A percentile compares a stretch with the other conserved stretches of the same genome.
phyloP scores from a whole-genome alignment of 1,284 basidiomycete genomes.

The Cryptococcus amylolentus region DNA sequence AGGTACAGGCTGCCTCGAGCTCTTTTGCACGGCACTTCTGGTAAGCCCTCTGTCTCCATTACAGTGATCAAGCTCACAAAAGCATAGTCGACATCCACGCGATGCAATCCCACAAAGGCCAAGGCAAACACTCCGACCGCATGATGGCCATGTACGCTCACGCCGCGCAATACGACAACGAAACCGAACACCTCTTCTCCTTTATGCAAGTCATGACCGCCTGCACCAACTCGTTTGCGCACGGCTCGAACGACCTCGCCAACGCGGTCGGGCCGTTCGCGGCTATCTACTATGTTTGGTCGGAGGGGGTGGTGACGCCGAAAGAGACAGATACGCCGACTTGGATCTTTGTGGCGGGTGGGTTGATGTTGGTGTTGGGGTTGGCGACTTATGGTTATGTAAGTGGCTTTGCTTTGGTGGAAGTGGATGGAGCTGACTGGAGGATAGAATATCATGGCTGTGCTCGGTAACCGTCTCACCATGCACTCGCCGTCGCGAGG shows the following conservation, averaged over 20 bases:
- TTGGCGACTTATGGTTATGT: conserved; percentile 43
- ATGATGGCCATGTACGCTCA: conserved; percentile 48
- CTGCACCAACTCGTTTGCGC: conserved; percentile 55
- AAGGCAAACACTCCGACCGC: conserved; percentile 33
- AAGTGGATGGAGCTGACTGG: conserved; percentile 11
- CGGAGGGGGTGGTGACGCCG: conserved; percentile 31
- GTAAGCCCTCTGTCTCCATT: background rate
- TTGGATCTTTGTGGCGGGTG: conserved; percentile 53
- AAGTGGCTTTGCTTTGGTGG: background rate
- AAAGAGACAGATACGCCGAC: conserved; percentile 46
- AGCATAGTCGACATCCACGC: conserved; percentile 47
- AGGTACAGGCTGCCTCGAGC: conserved; percentile 40
- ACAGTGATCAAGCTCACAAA: background rate
- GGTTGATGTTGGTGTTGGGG: conserved; percentile 50
- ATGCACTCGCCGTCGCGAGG: conserved; percentile 53
- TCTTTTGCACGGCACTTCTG: conserved; percentile 34
- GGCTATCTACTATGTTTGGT: conserved; percentile 51
- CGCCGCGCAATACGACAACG: conserved; percentile 52
- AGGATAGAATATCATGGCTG: conserved; percentile 40
- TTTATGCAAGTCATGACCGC: conserved; percentile 56
- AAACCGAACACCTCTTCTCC: conserved; percentile 53
- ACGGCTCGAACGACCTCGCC: conserved; percentile 50
- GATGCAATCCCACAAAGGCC: conserved; percentile 37
- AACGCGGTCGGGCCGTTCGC: conserved; percentile 48
- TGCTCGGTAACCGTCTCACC: conserved; percentile 53